Evolutionary conservation across 176 grass and related monocot species (phyloP).

Genomic region (Oryza australiensis): DNA sequence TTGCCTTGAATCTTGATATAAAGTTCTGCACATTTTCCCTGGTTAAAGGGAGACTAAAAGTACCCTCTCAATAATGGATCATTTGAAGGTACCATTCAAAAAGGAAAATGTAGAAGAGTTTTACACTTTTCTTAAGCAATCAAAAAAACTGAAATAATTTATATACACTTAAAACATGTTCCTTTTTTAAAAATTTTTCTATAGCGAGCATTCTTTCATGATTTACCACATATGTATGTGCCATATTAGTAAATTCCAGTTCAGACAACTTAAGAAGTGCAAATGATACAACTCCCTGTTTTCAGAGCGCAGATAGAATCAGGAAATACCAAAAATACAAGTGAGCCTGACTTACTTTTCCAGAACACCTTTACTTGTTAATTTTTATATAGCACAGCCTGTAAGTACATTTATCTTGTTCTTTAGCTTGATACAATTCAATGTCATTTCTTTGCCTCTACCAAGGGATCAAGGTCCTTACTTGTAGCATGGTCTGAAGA

Average conservation of each 20-base stretch:
- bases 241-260: slow-evolving; percentile 3
- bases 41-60: no score
- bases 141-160: no score
- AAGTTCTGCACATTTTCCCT: no score
- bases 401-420: background rate
- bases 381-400: background rate
- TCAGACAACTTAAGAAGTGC: slow-evolving; percentile 10
- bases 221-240: background rate
- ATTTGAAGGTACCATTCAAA: no score
- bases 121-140: no score
- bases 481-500: slow-evolving; percentile 88
- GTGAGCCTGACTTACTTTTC: background rate
- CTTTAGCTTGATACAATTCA: slow-evolving; percentile 23
- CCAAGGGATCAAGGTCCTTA: slow-evolving; percentile 50
- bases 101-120: no score
- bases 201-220: background rate
- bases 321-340: background rate
- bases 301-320: background rate
- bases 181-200: background rate
- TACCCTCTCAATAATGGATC: no score
- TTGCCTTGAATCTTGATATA: no score
- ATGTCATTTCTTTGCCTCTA: slow-evolving; percentile 38
- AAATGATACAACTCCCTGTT: background rate
- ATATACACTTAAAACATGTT: no score
- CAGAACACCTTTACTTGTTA: background rate